Evolutionary conservation across 306 rosid genomes (phyloP), one percentile per base, ranked within the genome.

Genomic region (Lathyrus tuberosus): DNA sequence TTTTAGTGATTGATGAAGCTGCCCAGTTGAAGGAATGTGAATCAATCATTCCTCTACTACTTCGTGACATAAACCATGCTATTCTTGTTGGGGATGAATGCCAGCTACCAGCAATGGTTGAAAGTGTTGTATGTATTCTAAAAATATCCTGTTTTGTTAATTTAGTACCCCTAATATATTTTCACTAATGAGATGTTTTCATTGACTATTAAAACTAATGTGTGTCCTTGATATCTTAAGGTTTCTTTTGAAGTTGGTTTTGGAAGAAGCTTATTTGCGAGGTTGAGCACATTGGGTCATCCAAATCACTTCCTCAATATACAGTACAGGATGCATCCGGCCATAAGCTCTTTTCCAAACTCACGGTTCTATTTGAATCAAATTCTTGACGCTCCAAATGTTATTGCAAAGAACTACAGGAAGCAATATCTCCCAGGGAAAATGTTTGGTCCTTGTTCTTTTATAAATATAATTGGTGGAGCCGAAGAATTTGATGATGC

Each of bases 311-410:
- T 91, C 61, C 85, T 91, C 41, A 73, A 82, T 70, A 62, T 78
- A 52, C 97, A 91, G 65, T 91, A 91, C 78, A 74, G 97, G 67
- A 91, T 91, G 97, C 93, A 91, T 78, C 96, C 96, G 14, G 83
- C 87, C 5, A 85, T 91, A 56, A 88, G 93, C 66, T 79, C 31
- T 14, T 91, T 91, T 69, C 93, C 97, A 15, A 88, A 91, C 82
- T 73, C 77, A 9, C 65, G 59, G 26, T 88, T 88, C 62, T 91
- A 91, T 78, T 6, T 37, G 6, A 74, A 79, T 71, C 73, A 59
- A 83, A 80, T 91, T 53, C 41, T 71, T 6, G 84, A 88, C 47
- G 96, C 92, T 44, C 81, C 83, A 24, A 83, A 76, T 66, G 97
- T 86, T 20, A 52, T 9, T 33, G 72, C 67, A 67, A 68, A 60